These are phyloP conservation scores for Kernera saxatilis DNA, from an alignment of 345 rosid genomes.

Conservation along the genomic window DNA sequence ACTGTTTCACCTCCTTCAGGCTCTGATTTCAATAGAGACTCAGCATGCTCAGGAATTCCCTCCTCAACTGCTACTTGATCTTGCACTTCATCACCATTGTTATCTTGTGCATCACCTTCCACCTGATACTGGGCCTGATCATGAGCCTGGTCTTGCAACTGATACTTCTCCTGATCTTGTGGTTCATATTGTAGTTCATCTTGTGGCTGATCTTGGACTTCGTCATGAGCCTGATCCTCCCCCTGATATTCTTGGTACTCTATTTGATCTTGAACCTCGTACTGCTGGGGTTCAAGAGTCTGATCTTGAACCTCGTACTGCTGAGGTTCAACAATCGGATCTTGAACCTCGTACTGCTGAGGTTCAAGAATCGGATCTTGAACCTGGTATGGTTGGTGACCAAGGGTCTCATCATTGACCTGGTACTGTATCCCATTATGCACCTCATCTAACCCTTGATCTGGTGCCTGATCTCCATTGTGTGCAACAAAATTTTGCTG, in stretches of 20 bases:
- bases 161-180: constrained; percentile 31
- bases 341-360: constrained; percentile 26
- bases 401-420: constrained; percentile 32
- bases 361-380: constrained; percentile 28
- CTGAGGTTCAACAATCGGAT: constrained; percentile 10
- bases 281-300: constrained; percentile 29
- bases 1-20: constrained; percentile 31
- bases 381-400: constrained; percentile 30
- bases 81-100: constrained; percentile 23
- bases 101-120: constrained; percentile 19
- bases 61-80: constrained; percentile 30
- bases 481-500: constrained; percentile 38
- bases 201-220: constrained; percentile 20
- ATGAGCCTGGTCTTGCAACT: constrained; percentile 18
- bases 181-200: constrained; percentile 30
- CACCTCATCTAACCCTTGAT: constrained; percentile 27
- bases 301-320: constrained; percentile 21
- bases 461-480: constrained; percentile 32
- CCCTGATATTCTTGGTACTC: constrained; percentile 18
- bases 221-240: constrained; percentile 18
- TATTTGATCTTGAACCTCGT: constrained; percentile 25
- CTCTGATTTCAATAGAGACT: constrained; percentile 32
- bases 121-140: constrained; percentile 22
- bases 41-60: constrained; percentile 30
- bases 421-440: constrained; percentile 30